Evolutionary conservation across 805 yeast genomes (phyloP).

Genomic region (Metschnikowia henanensis): DNA sequence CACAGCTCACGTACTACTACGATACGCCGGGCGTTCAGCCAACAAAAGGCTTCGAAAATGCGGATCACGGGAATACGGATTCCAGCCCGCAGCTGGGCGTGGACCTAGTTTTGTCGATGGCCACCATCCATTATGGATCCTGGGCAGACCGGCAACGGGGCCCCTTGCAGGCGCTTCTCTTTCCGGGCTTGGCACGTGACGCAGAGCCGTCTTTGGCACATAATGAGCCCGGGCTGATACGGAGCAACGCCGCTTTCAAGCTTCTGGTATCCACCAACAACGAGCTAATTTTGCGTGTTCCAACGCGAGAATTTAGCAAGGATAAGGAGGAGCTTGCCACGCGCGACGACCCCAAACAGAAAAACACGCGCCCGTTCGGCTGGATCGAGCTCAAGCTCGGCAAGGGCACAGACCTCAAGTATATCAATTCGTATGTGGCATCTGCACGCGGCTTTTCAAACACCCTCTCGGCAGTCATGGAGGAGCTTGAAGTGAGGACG

Average conservation of each 20-base stretch:
- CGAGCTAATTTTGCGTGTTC: constrained; percentile 69
- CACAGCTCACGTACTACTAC: constrained; percentile 59
- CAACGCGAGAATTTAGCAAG: constrained; percentile 83
- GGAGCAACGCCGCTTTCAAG: constrained; percentile 59
- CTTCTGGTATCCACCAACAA: constrained; percentile 59
- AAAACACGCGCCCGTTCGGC: constrained; percentile 60
- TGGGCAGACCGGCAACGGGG: constrained; percentile 91
- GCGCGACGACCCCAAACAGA: constrained; percentile 11
- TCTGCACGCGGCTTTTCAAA: constrained; percentile 57
- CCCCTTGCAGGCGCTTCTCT: constrained; percentile 60
- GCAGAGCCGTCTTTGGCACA: constrained; percentile 29
- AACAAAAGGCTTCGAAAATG: not conserved
- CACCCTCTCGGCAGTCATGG: constrained; percentile 44
- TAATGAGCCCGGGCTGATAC: constrained; percentile 43
- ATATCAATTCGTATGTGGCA: constrained; percentile 53
- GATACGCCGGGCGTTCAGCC: constrained; percentile 63
- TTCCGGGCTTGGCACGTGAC: constrained; percentile 68
- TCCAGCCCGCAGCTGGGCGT: constrained; percentile 47
- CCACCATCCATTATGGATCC: constrained; percentile 85
- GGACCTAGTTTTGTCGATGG: constrained; percentile 55
- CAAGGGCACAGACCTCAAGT: constrained; percentile 49
- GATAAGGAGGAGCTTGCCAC: constrained; percentile 40
- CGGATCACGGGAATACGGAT: too few species aligned
- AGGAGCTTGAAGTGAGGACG: constrained; percentile 64
- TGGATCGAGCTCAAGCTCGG: constrained; percentile 81